Evolutionary conservation across 257 asterid genomes (phyloP).

Genomic region (Coffea eugenioides): DNA sequence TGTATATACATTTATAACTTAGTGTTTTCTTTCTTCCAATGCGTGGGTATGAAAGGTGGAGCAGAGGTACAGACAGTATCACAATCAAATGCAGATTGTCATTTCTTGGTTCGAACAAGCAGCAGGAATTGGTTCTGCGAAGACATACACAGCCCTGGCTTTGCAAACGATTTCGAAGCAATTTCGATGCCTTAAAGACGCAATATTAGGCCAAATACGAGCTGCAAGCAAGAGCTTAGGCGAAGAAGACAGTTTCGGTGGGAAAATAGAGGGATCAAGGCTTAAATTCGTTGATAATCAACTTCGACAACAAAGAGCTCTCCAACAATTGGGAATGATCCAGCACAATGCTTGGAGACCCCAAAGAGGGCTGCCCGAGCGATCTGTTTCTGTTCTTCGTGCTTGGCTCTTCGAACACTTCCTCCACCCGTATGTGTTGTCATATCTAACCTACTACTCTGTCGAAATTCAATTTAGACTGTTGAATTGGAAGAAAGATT

Average conservation of each 20-base stretch:
- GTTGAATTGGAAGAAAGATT: too few species aligned
- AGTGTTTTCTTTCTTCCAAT: not conserved
- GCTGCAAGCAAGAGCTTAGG: slow-evolving; percentile 75
- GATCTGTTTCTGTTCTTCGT: slow-evolving; percentile 92
- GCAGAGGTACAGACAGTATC: slow-evolving; percentile 92
- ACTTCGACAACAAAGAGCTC: slow-evolving; percentile 83
- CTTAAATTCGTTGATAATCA: slow-evolving; percentile 89
- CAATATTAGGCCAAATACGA: slow-evolving; percentile 71
- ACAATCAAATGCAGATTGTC: slow-evolving; percentile 89
- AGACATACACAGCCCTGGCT: slow-evolving; percentile 85
- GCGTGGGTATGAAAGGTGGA: slow-evolving; percentile 56
- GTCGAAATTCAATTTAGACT: not conserved
- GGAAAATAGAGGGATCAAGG: slow-evolving; percentile 70
- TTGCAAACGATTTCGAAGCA: slow-evolving; percentile 91
- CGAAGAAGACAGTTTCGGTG: slow-evolving; percentile 63
- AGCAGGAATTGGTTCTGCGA: slow-evolving; percentile 81
- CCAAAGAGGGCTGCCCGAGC: slow-evolving; percentile 93
- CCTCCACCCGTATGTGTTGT: slow-evolving; percentile 77
- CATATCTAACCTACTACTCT: not conserved
- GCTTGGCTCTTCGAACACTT: slow-evolving; percentile 99
- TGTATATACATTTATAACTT: not conserved
- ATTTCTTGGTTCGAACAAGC: slow-evolving; percentile 92
- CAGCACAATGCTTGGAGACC: slow-evolving; percentile 99
- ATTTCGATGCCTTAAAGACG: slow-evolving; percentile 89
- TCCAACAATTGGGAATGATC: slow-evolving; percentile 97